phyloP scores from a whole-genome alignment of 2,329 filamentous ascomycete species.

The Penicillium sp. region DNA sequence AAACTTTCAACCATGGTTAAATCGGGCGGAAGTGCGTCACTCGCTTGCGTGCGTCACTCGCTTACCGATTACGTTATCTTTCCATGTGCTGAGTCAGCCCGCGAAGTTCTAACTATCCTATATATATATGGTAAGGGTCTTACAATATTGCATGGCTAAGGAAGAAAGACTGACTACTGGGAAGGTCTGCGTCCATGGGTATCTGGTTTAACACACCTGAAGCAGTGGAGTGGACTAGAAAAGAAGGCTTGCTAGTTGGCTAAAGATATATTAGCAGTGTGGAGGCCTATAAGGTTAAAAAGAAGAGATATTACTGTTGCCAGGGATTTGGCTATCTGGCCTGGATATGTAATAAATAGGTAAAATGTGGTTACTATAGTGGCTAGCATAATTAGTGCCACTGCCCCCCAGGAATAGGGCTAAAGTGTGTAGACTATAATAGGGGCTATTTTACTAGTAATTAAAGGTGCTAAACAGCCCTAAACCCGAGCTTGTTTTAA shows the following conservation, averaged over 20 bases:
- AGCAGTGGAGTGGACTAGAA: slow-evolving; percentile 28
- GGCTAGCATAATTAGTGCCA: too few relatives aligned
- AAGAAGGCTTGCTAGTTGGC: slow-evolving; percentile 26
- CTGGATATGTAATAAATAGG: slow-evolving; percentile 30
- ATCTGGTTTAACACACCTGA: slow-evolving; percentile 31
- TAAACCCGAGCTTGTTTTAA: background rate
- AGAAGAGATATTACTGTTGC: slow-evolving; percentile 29
- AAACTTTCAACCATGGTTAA: too few relatives aligned
- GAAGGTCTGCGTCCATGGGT: slow-evolving; percentile 20
- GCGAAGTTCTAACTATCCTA: too few relatives aligned
- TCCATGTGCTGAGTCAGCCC: too few relatives aligned
- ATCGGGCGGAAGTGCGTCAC: too few relatives aligned
- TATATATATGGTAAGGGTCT: too few relatives aligned
- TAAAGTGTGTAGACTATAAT: too few relatives aligned
- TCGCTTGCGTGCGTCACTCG: too few relatives aligned
- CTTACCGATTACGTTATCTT: too few relatives aligned
- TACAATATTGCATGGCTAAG: slow-evolving; percentile 33
- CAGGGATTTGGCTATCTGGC: slow-evolving; percentile 31
- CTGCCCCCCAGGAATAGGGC: too few relatives aligned
- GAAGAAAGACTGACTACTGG: slow-evolving; percentile 27
- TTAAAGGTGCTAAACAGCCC: background rate
- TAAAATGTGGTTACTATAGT: too few relatives aligned
- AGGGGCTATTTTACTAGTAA: too few relatives aligned
- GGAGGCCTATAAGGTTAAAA: slow-evolving; percentile 22
- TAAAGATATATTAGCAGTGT: slow-evolving; percentile 27